Conservation (phyloP, 1,284 basidiomycete genomes). For the Afroboletus lepidellus region DNA sequence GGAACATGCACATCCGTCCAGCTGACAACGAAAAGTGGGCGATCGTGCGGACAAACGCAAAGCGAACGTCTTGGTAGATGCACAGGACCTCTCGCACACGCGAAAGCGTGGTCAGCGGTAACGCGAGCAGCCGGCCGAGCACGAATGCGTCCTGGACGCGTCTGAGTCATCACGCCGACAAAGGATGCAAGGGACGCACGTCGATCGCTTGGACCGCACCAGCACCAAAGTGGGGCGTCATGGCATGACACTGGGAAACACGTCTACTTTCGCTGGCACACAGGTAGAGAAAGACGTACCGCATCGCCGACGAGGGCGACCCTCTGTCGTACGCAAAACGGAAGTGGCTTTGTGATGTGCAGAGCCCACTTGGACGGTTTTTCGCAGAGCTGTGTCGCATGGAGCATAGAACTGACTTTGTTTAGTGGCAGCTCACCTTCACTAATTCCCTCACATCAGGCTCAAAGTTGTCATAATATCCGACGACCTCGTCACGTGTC, state of each 20-base stretch:
- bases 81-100: slow-evolving; percentile 23
- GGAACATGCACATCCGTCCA: slow-evolving; percentile 14
- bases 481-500: slow-evolving; percentile 29
- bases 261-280: background rate
- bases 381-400: slow-evolving; percentile 15
- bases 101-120: slow-evolving; percentile 21
- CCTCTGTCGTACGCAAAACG: slow-evolving; percentile 30
- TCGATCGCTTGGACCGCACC: slow-evolving; percentile 35
- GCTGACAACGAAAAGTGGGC: slow-evolving; percentile 12
- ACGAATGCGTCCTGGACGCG: slow-evolving; percentile 34
- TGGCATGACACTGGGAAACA: slow-evolving; percentile 29
- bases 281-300: slow-evolving; percentile 14
- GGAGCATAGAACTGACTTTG: background rate
- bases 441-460: slow-evolving; percentile 41
- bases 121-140: slow-evolving; percentile 34
- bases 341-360: slow-evolving; percentile 33
- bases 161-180: background rate
- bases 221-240: slow-evolving; percentile 29
- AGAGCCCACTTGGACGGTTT: slow-evolving; percentile 31
- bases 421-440: slow-evolving; percentile 29
- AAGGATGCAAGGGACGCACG: slow-evolving; percentile 12
- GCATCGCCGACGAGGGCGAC: slow-evolving; percentile 39
- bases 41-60: slow-evolving; percentile 18
- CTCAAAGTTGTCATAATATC: slow-evolving; percentile 42
- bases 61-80: slow-evolving; percentile 34